These are phyloP conservation scores for Aspergillus ochraceoroseus DNA, from an alignment of 2,329 filamentous ascomycete species.

Conservation along the genomic window DNA sequence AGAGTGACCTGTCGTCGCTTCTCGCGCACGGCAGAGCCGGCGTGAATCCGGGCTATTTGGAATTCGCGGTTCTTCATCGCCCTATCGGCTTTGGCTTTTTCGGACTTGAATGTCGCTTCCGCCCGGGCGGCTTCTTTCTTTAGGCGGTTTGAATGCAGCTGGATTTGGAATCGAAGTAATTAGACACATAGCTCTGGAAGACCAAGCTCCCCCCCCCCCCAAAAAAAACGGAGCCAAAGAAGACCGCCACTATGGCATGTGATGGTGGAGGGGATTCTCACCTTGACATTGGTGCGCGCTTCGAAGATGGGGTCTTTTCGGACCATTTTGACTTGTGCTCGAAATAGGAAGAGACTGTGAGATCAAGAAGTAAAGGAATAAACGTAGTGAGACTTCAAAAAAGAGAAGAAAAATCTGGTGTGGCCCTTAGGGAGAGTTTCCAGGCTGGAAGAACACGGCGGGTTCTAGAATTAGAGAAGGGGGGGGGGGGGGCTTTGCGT, in stretches of 20 bases:
- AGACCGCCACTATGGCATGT: too few relatives aligned
- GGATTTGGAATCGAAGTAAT: not conserved
- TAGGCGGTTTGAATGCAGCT: slow-evolving; percentile 47
- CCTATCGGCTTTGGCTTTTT: slow-evolving; percentile 47
- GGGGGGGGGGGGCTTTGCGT: slow-evolving; percentile 14
- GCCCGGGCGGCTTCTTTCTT: slow-evolving; percentile 47
- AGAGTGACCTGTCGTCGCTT: slow-evolving; percentile 46
- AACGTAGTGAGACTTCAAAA: too few relatives aligned
- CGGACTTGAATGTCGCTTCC: slow-evolving; percentile 45
- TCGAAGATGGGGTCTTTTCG: slow-evolving; percentile 42
- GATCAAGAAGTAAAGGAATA: too few relatives aligned
- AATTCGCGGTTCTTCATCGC: slow-evolving; percentile 48
- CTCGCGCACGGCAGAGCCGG: slow-evolving; percentile 44
- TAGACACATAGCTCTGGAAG: not conserved
- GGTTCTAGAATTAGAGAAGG: slow-evolving; percentile 13
- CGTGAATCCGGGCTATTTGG: slow-evolving; percentile 48
- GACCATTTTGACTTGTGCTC: slow-evolving; percentile 30
- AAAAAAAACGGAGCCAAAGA: too few relatives aligned
- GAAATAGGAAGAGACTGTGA: too few relatives aligned
- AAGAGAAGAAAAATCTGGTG: not conserved
- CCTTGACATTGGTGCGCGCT: slow-evolving; percentile 43
- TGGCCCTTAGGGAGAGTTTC: not conserved
- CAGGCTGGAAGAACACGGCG: slow-evolving; percentile 2
- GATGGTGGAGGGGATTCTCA: too few relatives aligned
- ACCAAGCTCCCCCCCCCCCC: too few relatives aligned